These are phyloP conservation scores for Chaetoceros muelleri DNA, from an alignment of 108 stramenopile species.

Conservation along the genomic window DNA sequence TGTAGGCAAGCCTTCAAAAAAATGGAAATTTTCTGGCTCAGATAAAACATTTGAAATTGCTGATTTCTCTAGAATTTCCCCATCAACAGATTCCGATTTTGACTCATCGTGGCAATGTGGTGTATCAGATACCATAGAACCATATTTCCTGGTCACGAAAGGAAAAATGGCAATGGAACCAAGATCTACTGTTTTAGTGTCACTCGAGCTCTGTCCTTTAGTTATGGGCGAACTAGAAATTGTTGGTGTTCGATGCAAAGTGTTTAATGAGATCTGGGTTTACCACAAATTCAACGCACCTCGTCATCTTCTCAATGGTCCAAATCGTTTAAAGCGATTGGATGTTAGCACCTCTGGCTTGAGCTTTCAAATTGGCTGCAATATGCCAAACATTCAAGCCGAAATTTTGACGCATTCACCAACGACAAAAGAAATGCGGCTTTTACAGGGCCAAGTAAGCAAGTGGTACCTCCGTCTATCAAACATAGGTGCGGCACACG, in stretches of 20 bases:
- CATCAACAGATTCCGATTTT: constrained; percentile 1
- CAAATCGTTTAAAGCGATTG: too few species aligned
- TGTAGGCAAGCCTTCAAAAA: constrained; percentile 3
- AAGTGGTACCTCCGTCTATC: constrained; percentile 60
- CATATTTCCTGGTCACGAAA: constrained; percentile 76
- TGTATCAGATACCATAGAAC: constrained; percentile 16
- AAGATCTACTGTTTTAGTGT: constrained; percentile 20
- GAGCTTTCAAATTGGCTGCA: constrained; percentile 49
- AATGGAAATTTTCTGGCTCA: constrained; percentile 62
- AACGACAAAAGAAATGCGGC: constrained; percentile 8
- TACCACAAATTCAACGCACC: constrained; percentile 46
- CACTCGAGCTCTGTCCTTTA: constrained; percentile 55
- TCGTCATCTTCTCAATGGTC: background rate
- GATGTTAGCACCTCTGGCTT: constrained; percentile 7
- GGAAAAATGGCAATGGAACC: constrained; percentile 25
- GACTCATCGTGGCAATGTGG: constrained; percentile 17
- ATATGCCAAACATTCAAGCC: constrained; percentile 72
- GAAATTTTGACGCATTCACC: constrained; percentile 11
- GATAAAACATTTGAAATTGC: constrained; percentile 38
- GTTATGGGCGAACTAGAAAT: constrained; percentile 64
- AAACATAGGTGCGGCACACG: constrained; percentile 74
- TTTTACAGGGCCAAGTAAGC: constrained; percentile 64
- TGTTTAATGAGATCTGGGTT: constrained; percentile 70
- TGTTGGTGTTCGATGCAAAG: constrained; percentile 57
- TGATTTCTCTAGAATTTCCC: constrained; percentile 48